Percentiles rank a stretch among this genome's conserved stretches.
phyloP scores from a whole-genome alignment of 441 rosid species.

The Brassica balearica region DNA sequence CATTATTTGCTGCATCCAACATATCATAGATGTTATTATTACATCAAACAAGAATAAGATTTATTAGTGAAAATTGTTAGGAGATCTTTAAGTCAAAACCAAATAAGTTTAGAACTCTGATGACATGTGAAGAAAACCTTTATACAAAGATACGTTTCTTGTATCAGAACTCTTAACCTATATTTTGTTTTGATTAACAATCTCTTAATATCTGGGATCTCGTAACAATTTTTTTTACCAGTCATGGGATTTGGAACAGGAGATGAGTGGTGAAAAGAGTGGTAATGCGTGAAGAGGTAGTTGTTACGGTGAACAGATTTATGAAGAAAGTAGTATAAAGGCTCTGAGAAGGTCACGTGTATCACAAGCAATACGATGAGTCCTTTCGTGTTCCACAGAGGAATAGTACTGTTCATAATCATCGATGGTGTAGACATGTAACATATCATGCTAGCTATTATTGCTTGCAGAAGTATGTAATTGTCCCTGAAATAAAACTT shows the following conservation, averaged over 20 bases:
- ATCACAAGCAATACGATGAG: constrained; percentile 58
- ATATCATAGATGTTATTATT: constrained; percentile 18
- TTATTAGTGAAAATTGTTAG: too few species aligned
- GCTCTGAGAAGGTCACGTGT: constrained; percentile 83
- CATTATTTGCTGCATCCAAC: constrained; percentile 60
- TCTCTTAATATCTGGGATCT: too few species aligned
- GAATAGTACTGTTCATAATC: constrained; percentile 33
- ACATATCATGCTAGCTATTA: constrained; percentile 62
- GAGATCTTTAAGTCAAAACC: too few species aligned
- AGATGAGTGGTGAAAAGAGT: constrained; percentile 82
- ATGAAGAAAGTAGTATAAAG: constrained; percentile 75
- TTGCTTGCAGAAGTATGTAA: constrained; percentile 64
- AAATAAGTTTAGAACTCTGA: too few species aligned
- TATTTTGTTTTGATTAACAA: too few species aligned
- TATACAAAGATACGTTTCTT: too few species aligned
- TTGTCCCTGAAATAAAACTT: constrained; percentile 22
- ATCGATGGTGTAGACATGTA: constrained; percentile 53
- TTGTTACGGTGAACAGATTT: constrained; percentile 57
- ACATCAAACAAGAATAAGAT: not conserved
- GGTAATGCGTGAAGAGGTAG: constrained; percentile 68
- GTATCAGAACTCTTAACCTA: too few species aligned
- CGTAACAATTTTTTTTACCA: not conserved
- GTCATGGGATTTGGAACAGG: constrained; percentile 56
- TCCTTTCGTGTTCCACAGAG: constrained; percentile 72
- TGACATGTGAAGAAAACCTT: too few species aligned